These are phyloP conservation scores for Aureobasidium sp. DNA, from an alignment of 2,329 filamentous ascomycete genomes.

Conservation along the genomic window DNA sequence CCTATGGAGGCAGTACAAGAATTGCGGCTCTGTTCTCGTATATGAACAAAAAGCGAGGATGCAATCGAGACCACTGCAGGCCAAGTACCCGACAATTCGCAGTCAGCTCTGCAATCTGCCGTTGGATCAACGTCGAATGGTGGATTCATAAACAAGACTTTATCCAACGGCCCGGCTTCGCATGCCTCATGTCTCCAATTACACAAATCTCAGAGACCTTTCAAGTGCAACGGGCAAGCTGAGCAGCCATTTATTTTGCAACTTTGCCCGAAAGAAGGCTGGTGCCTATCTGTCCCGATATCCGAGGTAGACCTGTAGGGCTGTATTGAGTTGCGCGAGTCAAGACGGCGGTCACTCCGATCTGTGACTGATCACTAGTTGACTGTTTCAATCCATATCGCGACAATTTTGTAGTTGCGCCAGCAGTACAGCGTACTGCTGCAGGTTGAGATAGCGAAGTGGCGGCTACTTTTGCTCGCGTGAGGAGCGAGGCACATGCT, in stretches of 20 bases:
- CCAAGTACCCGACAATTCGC: not conserved
- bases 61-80: not conserved
- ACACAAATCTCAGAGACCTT: not conserved
- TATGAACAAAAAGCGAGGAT: not conserved
- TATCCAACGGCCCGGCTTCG: conserved; percentile 2
- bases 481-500: not conserved
- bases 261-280: not conserved
- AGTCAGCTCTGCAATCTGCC: not conserved
- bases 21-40: not conserved
- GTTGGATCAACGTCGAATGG: not conserved
- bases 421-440: not conserved
- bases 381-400: not conserved
- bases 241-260: not conserved
- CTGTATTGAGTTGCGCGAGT: not conserved
- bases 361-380: not conserved
- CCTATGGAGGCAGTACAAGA: not conserved
- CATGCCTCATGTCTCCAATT: not conserved
- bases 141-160: not conserved
- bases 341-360: not conserved
- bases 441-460: not conserved
- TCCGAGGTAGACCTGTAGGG: not conserved
- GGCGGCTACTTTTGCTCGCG: not conserved
- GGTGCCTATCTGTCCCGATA: not conserved
- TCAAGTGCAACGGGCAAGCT: not conserved
- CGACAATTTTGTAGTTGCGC: not conserved